Conservation (phyloP, 1,139 yeast species). For the Wickerhamiella infanticola region DNA sequence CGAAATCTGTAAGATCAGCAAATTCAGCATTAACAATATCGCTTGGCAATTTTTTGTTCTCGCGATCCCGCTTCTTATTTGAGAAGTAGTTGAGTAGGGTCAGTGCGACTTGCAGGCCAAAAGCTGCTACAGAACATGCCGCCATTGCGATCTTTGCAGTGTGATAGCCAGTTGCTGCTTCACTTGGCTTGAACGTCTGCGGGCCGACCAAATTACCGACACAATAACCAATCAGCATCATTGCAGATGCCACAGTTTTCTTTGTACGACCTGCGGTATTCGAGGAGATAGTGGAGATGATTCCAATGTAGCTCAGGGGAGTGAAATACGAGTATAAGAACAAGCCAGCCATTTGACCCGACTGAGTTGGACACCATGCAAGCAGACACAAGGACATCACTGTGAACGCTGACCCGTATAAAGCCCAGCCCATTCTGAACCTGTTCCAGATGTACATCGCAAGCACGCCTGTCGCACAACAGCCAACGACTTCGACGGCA, state of each 20-base stretch:
- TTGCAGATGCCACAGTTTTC: slow-evolving; percentile 29
- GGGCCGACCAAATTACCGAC: slow-evolving; percentile 47
- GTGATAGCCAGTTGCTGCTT: slow-evolving; percentile 34
- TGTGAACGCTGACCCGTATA: slow-evolving; percentile 23
- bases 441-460: slow-evolving; percentile 13
- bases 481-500: slow-evolving; percentile 22
- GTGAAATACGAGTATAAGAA: slow-evolving; percentile 18
- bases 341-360: slow-evolving; percentile 28
- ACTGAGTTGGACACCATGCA: slow-evolving; percentile 26
- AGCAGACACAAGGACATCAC: slow-evolving; percentile 29
- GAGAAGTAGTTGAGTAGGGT: slow-evolving; percentile 24
- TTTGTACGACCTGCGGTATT: slow-evolving; percentile 51
- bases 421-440: slow-evolving; percentile 28
- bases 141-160: slow-evolving; percentile 32
- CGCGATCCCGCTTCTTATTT: slow-evolving; percentile 23
- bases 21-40: slow-evolving; percentile 30
- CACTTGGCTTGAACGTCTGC: slow-evolving; percentile 34
- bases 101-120: slow-evolving; percentile 16
- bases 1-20: slow-evolving; percentile 49
- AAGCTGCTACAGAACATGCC: slow-evolving; percentile 20
- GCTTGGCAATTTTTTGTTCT: slow-evolving; percentile 14
- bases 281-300: slow-evolving; percentile 20
- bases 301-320: slow-evolving; percentile 33
- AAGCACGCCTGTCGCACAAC: slow-evolving; percentile 18
- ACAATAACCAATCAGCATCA: slow-evolving; percentile 39